Conservation (phyloP, 2,329 filamentous ascomycete species). For the Monosporascus sp. region DNA sequence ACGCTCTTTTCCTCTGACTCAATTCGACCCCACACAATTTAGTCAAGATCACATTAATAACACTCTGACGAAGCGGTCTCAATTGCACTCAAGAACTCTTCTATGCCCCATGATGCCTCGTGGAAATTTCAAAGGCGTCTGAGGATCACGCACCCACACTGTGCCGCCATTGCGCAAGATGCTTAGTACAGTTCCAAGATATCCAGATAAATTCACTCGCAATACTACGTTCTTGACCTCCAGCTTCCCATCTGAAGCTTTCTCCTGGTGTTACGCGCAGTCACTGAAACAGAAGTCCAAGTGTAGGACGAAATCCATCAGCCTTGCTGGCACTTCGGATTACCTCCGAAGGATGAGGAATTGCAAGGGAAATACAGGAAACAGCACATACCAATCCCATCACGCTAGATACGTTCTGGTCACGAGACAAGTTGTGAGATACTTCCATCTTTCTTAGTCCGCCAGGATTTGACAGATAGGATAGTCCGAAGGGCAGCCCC, state of each 20-base stretch:
- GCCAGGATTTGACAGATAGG: background rate
- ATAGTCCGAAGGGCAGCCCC: background rate
- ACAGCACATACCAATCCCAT: background rate
- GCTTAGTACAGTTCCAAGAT: background rate
- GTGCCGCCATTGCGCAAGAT: slow-evolving; percentile 1
- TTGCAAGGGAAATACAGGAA: background rate
- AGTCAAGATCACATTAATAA: background rate
- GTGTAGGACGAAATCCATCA: background rate
- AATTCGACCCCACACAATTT: background rate
- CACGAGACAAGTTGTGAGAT: background rate
- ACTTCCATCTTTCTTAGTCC: background rate
- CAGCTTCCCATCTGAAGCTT: background rate
- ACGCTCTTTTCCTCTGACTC: background rate
- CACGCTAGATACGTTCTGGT: background rate
- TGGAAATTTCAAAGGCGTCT: background rate
- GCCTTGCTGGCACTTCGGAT: background rate
- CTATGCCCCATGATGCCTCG: background rate
- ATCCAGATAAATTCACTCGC: background rate
- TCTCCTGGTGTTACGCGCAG: background rate
- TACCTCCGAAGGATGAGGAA: background rate
- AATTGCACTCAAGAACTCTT: background rate
- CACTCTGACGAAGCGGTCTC: background rate
- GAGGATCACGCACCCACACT: background rate
- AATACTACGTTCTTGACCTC: background rate
- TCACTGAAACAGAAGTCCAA: background rate